Conservation (phyloP, 495 filamentous ascomycete genomes). For the Daldinia grandis region DNA sequence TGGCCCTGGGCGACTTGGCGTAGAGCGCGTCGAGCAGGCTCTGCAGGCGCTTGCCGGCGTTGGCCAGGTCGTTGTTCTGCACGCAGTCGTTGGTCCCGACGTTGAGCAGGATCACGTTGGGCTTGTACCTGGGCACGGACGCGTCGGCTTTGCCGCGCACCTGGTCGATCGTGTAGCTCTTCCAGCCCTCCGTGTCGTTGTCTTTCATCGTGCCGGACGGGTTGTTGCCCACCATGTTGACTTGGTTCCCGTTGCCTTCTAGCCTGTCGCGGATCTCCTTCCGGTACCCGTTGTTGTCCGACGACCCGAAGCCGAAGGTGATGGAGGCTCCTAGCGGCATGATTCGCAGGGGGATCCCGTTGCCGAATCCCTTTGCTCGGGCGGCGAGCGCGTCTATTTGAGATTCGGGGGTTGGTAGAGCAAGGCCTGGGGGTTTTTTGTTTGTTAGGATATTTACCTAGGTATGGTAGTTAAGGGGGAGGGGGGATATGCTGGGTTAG, state of each 20-base stretch:
- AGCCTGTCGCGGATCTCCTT: constrained; percentile 46
- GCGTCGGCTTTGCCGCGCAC: constrained; percentile 36
- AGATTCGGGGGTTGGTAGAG: neutral
- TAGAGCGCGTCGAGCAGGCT: constrained; percentile 23
- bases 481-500: neutral
- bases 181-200: constrained; percentile 46
- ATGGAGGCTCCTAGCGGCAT: constrained; percentile 63
- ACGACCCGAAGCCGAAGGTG: constrained; percentile 52
- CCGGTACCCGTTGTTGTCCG: constrained; percentile 54
- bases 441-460: constrained; percentile 9
- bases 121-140: constrained; percentile 39
- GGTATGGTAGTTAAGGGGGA: neutral
- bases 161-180: constrained; percentile 42
- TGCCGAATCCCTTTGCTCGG: constrained; percentile 14
- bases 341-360: constrained; percentile 47
- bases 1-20: constrained; percentile 24
- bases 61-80: constrained; percentile 23
- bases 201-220: constrained; percentile 43
- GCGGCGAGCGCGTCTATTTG: neutral
- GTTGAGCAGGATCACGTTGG: constrained; percentile 51
- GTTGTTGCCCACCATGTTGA: constrained; percentile 46
- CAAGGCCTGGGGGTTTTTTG: constrained; percentile 19
- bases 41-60: constrained; percentile 39
- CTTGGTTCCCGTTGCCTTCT: constrained; percentile 18
- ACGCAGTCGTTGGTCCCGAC: constrained; percentile 51